These are phyloP conservation scores for Gastrolobium bilobum DNA, from an alignment of 306 rosid genomes.

Conservation along the genomic window DNA sequence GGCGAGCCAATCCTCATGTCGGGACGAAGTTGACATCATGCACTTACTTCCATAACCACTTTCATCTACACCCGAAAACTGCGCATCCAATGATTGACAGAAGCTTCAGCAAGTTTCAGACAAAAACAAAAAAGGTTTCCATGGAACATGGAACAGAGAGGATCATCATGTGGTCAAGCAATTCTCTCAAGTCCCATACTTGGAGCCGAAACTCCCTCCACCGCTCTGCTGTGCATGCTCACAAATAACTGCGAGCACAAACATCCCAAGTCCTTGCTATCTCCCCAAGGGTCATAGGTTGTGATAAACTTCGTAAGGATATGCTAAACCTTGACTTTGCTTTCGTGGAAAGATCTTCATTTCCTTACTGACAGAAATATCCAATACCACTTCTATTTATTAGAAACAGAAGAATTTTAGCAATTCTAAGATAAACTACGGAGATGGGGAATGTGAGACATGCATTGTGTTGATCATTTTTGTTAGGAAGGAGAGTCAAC, in stretches of 20 bases:
- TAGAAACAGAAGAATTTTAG: conserved; percentile 30
- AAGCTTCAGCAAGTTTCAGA: conserved; percentile 27
- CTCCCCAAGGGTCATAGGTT: conserved; percentile 90
- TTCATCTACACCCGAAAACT: conserved; percentile 11
- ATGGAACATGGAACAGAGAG: conserved; percentile 18
- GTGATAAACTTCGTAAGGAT: conserved; percentile 82
- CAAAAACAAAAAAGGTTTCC: neutral
- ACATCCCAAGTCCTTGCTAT: conserved; percentile 94
- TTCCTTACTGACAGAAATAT: conserved; percentile 72
- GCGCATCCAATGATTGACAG: neutral
- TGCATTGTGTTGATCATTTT: conserved; percentile 4
- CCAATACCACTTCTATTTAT: conserved; percentile 35
- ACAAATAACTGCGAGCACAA: conserved; percentile 84
- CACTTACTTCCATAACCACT: conserved; percentile 1
- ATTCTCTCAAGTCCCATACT: conserved; percentile 89
- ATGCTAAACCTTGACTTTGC: conserved; percentile 90
- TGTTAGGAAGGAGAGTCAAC: neutral
- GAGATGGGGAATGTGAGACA: conserved; percentile 11
- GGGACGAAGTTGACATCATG: neutral
- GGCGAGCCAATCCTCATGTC: no score
- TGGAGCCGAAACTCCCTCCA: conserved; percentile 98
- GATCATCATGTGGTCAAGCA: conserved; percentile 70
- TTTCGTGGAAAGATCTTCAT: conserved; percentile 89
- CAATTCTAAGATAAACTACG: conserved; percentile 1
- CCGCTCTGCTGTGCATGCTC: conserved; percentile 95